Base-by-base conservation (phyloP, 495 filamentous ascomycete genomes). In the Amniculicola lignicola region DNA sequence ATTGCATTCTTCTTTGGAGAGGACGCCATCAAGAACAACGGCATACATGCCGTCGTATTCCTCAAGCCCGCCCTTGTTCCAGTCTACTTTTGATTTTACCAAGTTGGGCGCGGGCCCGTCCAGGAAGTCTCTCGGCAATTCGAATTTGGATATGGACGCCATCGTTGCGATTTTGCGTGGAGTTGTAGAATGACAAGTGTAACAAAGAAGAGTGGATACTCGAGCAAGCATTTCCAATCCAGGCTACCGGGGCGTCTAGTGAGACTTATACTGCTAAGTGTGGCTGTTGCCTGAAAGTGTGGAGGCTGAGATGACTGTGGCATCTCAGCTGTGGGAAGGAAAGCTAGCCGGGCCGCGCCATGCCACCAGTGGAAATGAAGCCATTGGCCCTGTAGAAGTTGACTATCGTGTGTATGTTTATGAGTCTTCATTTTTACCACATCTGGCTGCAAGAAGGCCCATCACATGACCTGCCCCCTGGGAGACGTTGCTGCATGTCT, bases 1-100 rank as follows among this genome's bases (percentile, higher is more conserved):
- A 6, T 64, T 45, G 46, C 74, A 77, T 62, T 77, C 74, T 12
- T 60, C 50, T 5, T 57, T 56, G 3, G 71, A 67, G 28, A 77
- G 57, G 15, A 73, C 61, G 23, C 69, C 62, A 47, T 75, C 71
- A 9, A 77, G 65, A 22, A 73, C 47, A 12, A 73, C 54, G 2
- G 74, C 74, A 38, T 65, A 75, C 18, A 35, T 27, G 41, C 39
- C 48, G 3, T 67, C 46, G 41, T 73, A 71, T 11, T 56, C 49
- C 3, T 62, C 62, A 4, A 73, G 31, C 10, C 60, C 51, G 0
- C 61, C 64, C 47, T 70, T 61, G 18, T 54, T 23, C 33, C 68
- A 75, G 54, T 74, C 62, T 42, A 74, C 67, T 23, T 40, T 18
- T 4, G 47, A 28, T 15, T 61, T 54, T 5, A 9, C 55, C 11